Evolutionary conservation across 176 grass and related monocot species (phyloP).

Genomic region (Ensete ventricosum): DNA sequence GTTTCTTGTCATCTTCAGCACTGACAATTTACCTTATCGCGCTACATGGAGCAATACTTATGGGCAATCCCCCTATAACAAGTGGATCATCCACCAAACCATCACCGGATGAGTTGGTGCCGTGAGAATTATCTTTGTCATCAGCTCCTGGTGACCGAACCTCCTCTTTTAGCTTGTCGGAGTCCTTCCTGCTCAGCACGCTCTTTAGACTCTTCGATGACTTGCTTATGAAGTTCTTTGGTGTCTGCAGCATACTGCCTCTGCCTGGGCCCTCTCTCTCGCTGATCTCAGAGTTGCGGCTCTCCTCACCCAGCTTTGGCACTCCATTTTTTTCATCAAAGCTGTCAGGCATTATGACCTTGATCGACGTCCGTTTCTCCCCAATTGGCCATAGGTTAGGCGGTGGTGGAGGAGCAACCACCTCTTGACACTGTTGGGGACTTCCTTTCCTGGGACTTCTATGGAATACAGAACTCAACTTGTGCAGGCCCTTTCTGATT

Average conservation of each 20-base stretch:
- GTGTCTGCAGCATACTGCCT: background rate
- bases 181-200: slow-evolving; percentile 42
- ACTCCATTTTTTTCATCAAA: slow-evolving; percentile 7
- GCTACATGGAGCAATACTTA: slow-evolving; percentile 9
- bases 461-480: slow-evolving; percentile 43
- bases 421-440: slow-evolving; percentile 17
- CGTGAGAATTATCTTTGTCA: slow-evolving; percentile 24
- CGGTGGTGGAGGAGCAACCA: slow-evolving; percentile 31
- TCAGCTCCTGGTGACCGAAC: slow-evolving; percentile 27
- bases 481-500: slow-evolving; percentile 62
- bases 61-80: slow-evolving; percentile 22
- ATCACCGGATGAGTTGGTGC: slow-evolving; percentile 6
- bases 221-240: slow-evolving; percentile 42
- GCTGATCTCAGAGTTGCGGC: slow-evolving; percentile 28
- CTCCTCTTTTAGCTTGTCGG: slow-evolving; percentile 43
- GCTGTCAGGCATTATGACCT: slow-evolving; percentile 39
- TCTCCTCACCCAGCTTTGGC: slow-evolving; percentile 17
- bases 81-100: slow-evolving; percentile 26
- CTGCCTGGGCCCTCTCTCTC: slow-evolving; percentile 38
- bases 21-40: slow-evolving; percentile 1
- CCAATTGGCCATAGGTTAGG: slow-evolving; percentile 42
- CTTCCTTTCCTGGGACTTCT: slow-evolving; percentile 43
- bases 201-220: slow-evolving; percentile 46
- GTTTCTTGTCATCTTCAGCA: background rate
- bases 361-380: slow-evolving; percentile 59